Evolutionary conservation across 2,329 filamentous ascomycete genomes (phyloP), one percentile per base, ranked within the genome.

Genomic region (Aaosphaeria arxii): DNA sequence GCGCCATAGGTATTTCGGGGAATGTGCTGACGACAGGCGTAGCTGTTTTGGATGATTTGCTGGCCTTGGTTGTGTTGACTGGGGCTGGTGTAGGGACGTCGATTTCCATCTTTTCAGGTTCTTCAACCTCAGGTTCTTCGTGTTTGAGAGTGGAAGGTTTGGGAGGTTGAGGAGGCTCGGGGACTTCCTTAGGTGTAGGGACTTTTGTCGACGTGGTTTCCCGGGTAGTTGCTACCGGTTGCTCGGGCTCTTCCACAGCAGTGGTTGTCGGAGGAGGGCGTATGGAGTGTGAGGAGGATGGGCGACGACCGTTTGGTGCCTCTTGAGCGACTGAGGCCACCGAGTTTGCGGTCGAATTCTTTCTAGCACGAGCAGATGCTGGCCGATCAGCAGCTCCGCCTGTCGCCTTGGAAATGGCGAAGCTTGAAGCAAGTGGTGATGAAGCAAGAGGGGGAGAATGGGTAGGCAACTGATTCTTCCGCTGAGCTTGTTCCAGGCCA

Each of bases 381-480:
- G 88, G 85, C 40, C 86, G 82, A 49, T 82, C 57, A 66, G 75
- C 45, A 29, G 55, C 54, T 36, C 54, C 57, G 45, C 67, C 71
- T 55, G 72, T 59, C 5, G 77, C 74, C 57, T 90, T 88, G 29
- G 83, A 79, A 38, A 71, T 58, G 48, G 72, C 70, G 49, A 89
- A 82, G n/a, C 79, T 81, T 43, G 83, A 80, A 42, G 88, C 77
- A 42, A 91, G 79, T 13, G 89, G 89, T 1, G 91, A 92, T 1
- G 89, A 86, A n/a, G 84, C 81, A 54, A 86, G 76, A 3, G 85
- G 85, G 13, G 88, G 84, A 1, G 89, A 88, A 59, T 84, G 80
- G 49, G 77, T 79, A 75, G 73, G 58, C 67, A 76, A 62, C 39
- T 55, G 55, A 32, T 63, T 92, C 74, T 91, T 95, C 73, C 92